Conservation (phyloP, 2,329 filamentous ascomycete species). For the Ilyonectria mors-panacis region DNA sequence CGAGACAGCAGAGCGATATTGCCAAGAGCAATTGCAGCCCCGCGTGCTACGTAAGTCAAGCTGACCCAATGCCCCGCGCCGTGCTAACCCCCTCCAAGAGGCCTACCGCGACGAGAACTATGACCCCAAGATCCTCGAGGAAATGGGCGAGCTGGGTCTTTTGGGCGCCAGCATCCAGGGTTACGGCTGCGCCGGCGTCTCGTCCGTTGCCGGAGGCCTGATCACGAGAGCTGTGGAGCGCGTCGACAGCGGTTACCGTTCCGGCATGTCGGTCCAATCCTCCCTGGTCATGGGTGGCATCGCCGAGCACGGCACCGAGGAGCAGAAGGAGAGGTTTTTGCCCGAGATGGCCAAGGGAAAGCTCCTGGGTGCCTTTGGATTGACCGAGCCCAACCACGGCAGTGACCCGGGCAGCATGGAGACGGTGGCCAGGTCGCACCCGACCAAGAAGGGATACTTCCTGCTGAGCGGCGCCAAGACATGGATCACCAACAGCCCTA, state of each 20-base stretch:
- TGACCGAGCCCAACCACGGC: constrained; percentile 94
- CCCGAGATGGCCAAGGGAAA: constrained; percentile 87
- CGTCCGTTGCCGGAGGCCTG: constrained; percentile 88
- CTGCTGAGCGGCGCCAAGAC: constrained; percentile 88
- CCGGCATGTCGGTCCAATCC: constrained; percentile 93
- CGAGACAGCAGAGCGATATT: constrained; percentile 93
- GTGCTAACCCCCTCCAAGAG: constrained; percentile 64
- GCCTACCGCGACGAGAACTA: constrained; percentile 89
- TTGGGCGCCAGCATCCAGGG: constrained; percentile 89
- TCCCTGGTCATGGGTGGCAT: constrained; percentile 96
- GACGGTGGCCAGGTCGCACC: constrained; percentile 86
- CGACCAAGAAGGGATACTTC: constrained; percentile 86
- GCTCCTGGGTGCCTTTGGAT: constrained; percentile 86
- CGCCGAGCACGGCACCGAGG: constrained; percentile 86
- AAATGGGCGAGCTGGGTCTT: constrained; percentile 94
- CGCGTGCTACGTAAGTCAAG: constrained; percentile 80
- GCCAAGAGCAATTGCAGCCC: constrained; percentile 89
- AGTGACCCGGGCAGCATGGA: constrained; percentile 95
- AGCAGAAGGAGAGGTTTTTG: constrained; percentile 88
- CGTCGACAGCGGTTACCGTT: constrained; percentile 92
- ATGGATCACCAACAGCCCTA: constrained; percentile 96
- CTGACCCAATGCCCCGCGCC: constrained; percentile 5
- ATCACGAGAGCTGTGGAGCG: constrained; percentile 93
- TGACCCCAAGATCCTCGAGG: constrained; percentile 86
- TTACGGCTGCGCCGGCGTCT: constrained; percentile 90